Evolutionary conservation across 768 basidiomycete species (phyloP).

Genomic region (Boletus coccyginus): DNA sequence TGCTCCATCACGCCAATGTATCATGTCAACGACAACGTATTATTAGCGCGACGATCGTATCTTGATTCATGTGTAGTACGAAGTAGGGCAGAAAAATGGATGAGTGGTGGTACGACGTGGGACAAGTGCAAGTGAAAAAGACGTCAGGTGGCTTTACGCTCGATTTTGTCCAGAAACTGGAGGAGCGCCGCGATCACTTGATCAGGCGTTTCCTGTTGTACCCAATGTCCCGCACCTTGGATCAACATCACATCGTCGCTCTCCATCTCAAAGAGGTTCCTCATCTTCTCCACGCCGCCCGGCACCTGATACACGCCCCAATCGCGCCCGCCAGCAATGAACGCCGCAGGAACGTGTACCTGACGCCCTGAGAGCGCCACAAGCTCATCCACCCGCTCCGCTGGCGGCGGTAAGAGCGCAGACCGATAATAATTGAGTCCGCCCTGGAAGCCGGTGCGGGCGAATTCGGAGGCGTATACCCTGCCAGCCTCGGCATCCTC

Average conservation of each 20-base stretch:
- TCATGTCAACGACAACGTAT: constrained; percentile 18
- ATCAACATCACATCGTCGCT: constrained; percentile 50
- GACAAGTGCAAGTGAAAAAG: background rate
- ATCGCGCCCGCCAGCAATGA: constrained; percentile 52
- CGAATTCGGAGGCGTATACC: constrained; percentile 49
- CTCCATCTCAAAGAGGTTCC: constrained; percentile 30
- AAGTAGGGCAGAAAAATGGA: background rate
- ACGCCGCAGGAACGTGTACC: constrained; percentile 55
- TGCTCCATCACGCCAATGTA: constrained; percentile 25
- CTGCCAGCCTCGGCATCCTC: constrained; percentile 40
- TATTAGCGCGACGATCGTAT: constrained; percentile 12
- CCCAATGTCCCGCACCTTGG: constrained; percentile 62
- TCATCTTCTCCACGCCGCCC: constrained; percentile 47
- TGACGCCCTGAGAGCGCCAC: constrained; percentile 43
- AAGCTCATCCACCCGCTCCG: constrained; percentile 39
- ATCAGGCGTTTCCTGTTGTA: constrained; percentile 53
- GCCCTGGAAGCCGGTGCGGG: constrained; percentile 60
- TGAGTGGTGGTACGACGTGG: background rate
- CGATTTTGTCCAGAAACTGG: constrained; percentile 37
- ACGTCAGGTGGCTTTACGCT: background rate
- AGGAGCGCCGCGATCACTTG: constrained; percentile 40
- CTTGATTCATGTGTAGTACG: constrained; percentile 14
- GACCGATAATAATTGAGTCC: constrained; percentile 57
- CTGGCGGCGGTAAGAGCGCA: constrained; percentile 29
- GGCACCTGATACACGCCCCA: constrained; percentile 62